phyloP scores from a whole-genome alignment of 2,329 filamentous ascomycete species.

The Phialophora tarda region DNA sequence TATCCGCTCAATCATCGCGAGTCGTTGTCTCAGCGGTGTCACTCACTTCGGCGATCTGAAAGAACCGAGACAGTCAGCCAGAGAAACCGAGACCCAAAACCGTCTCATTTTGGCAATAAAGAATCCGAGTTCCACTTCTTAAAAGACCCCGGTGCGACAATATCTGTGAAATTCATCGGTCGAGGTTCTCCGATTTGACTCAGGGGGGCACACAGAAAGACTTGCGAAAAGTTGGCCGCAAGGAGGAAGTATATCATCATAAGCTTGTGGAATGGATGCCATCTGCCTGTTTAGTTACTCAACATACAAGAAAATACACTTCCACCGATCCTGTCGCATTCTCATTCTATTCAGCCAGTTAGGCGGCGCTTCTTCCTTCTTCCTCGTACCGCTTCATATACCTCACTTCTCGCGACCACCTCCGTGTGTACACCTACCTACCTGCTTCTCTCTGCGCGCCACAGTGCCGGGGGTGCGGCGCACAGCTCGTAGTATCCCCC shows the following conservation, averaged over 20 bases:
- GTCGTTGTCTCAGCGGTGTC: background rate
- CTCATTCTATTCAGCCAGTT: background rate
- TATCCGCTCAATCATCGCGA: background rate
- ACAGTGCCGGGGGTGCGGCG: too few relatives aligned
- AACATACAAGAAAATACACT: background rate
- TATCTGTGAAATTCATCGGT: background rate
- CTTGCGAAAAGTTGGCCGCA: background rate
- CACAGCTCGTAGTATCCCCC: background rate
- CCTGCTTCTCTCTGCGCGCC: too few relatives aligned
- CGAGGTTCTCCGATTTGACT: background rate
- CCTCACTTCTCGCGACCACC: too few relatives aligned
- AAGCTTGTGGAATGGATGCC: background rate
- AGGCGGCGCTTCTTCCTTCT: background rate
- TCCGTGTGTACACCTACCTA: too few relatives aligned
- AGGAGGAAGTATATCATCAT: background rate
- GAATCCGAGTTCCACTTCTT: background rate
- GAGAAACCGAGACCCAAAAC: background rate
- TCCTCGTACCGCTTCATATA: background rate
- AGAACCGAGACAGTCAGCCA: background rate
- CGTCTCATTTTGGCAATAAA: background rate
- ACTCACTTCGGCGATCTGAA: background rate
- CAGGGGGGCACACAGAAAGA: background rate
- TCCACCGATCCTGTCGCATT: background rate
- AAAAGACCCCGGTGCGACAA: background rate
- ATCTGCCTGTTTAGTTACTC: background rate